Percentiles rank a stretch among this genome's conserved stretches.
phyloP scores from a whole-genome alignment of 805 yeast species.

The Yarrowia porcina region DNA sequence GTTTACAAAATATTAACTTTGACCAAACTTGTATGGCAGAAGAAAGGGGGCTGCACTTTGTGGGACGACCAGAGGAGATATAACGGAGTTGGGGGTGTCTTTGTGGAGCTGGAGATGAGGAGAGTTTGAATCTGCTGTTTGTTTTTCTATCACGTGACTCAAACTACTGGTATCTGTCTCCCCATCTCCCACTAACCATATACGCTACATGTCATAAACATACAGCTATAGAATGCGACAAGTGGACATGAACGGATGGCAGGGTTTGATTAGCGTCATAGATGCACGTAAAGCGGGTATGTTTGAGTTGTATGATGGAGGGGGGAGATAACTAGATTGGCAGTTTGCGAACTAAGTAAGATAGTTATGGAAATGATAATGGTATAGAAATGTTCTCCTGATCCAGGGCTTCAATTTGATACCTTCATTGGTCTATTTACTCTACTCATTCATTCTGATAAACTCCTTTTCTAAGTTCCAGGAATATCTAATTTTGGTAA shows the following conservation, averaged over 20 bases:
- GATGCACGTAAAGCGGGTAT: background rate
- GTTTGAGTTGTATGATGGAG: background rate
- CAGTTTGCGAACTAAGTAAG: background rate
- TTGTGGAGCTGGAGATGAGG: background rate
- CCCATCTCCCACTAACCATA: no score
- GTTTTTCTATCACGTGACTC: background rate
- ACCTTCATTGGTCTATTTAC: no score
- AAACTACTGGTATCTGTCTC: no score
- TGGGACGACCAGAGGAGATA: background rate
- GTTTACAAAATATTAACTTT: background rate
- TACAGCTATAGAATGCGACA: background rate
- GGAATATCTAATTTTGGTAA: background rate
- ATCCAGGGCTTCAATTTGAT: background rate
- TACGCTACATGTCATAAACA: background rate
- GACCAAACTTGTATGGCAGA: background rate
- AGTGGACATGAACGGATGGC: background rate
- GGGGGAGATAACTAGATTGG: background rate
- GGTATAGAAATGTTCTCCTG: background rate
- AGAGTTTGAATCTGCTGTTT: background rate
- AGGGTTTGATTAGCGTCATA: slow-evolving; percentile 1
- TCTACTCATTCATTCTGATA: no score
- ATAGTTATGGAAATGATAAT: no score
- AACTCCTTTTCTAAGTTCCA: no score
- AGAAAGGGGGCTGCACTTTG: background rate
- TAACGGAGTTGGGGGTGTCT: background rate